Percentiles rank a stretch among this genome's conserved stretches.
Conservation (phyloP, 305 asterid genomes). For the Petunia hybrid region DNA sequence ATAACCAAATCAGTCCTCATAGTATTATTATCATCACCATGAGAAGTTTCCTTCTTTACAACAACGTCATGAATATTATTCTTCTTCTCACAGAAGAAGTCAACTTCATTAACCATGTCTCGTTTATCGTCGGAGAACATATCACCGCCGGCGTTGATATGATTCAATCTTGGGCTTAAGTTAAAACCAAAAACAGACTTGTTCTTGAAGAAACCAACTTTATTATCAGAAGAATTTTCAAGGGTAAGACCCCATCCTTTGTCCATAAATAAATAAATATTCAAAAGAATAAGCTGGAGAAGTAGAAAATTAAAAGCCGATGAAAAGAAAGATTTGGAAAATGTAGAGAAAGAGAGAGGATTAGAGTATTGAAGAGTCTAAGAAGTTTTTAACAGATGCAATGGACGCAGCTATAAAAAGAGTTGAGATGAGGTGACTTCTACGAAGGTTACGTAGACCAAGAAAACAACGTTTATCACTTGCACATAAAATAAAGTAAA, state of each 20-base stretch:
- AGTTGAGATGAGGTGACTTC: conserved; percentile 31
- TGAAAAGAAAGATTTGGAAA: not conserved
- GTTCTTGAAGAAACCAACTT: conserved; percentile 54
- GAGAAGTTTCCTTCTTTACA: conserved; percentile 63
- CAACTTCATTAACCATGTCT: conserved; percentile 61
- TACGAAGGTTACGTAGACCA: conserved; percentile 41
- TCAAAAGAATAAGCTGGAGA: not conserved
- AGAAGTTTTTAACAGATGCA: conserved; percentile 61
- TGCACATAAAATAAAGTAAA: not conserved
- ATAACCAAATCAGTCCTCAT: conserved; percentile 48
- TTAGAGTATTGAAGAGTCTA: conserved; percentile 43
- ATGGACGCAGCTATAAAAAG: conserved; percentile 53
- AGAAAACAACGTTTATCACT: conserved; percentile 2
- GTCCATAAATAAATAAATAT: conserved; percentile 80
- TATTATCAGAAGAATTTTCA: conserved; percentile 63
- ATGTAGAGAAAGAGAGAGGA: not conserved
- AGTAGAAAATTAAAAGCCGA: not conserved
- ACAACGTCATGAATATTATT: conserved; percentile 33
- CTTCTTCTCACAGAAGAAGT: conserved; percentile 72
- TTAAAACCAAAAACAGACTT: conserved; percentile 60
- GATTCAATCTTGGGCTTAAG: conserved; percentile 57
- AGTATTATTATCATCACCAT: conserved; percentile 30
- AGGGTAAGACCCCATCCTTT: conserved; percentile 84
- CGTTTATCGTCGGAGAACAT: conserved; percentile 47
- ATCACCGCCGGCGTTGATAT: conserved; percentile 34